Conservation (phyloP, 2,329 filamentous ascomycete genomes). For the Fusarium temperatum region DNA sequence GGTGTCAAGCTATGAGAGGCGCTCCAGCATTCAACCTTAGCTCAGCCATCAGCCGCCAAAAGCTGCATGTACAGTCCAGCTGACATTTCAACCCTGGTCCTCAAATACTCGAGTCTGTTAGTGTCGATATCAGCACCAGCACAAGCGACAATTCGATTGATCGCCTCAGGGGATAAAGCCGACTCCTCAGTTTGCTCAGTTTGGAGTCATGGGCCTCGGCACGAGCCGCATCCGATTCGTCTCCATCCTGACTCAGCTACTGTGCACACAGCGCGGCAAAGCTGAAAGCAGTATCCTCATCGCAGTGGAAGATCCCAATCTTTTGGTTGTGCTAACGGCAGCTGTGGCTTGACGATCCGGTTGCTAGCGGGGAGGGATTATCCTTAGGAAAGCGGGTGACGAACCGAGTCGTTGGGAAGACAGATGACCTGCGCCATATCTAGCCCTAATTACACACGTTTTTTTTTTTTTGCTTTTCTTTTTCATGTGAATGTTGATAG, state of each 20-base stretch:
- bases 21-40: background rate
- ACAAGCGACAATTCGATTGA: background rate
- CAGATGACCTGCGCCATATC: background rate
- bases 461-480: background rate
- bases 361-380: background rate
- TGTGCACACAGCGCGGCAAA: background rate
- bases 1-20: background rate
- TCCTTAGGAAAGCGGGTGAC: background rate
- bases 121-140: background rate
- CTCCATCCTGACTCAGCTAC: background rate
- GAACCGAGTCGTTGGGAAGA: background rate
- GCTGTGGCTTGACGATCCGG: background rate
- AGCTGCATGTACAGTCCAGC: background rate
- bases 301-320: background rate
- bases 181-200: background rate
- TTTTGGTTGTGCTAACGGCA: background rate
- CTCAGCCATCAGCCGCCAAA: background rate
- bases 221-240: background rate
- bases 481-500: background rate
- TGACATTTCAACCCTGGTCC: background rate
- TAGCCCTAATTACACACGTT: background rate
- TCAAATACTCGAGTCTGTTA: background rate
- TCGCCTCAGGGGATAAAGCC: background rate
- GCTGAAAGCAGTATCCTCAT: background rate
- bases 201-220: conserved; percentile 2